These are phyloP conservation scores for Aspergillus diversus DNA, from an alignment of 495 filamentous ascomycete species.

Conservation along the genomic window DNA sequence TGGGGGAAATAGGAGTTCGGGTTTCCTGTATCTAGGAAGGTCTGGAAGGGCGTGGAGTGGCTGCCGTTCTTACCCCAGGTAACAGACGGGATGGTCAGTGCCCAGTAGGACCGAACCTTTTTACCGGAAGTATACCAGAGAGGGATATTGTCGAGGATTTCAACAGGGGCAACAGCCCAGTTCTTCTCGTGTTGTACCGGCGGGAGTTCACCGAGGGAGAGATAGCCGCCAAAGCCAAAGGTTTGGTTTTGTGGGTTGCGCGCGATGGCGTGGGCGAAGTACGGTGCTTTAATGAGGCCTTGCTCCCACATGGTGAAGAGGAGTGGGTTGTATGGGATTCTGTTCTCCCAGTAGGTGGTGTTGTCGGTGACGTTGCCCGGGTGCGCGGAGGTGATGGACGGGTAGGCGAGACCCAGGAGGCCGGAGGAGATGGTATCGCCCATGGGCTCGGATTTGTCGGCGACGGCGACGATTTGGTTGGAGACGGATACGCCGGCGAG, in stretches of 20 bases:
- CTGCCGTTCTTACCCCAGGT: slow-evolving; percentile 20
- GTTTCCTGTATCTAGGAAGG: slow-evolving; percentile 46
- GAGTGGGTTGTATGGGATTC: slow-evolving; percentile 55
- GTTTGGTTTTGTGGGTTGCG: slow-evolving; percentile 22
- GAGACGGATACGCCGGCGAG: slow-evolving; percentile 54
- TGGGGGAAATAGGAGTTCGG: slow-evolving; percentile 45
- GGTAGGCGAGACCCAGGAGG: slow-evolving; percentile 62
- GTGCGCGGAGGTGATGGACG: slow-evolving; percentile 32
- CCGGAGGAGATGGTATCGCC: slow-evolving; percentile 51
- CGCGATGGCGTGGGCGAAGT: slow-evolving; percentile 52
- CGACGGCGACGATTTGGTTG: slow-evolving; percentile 55
- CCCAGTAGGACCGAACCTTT: neutral
- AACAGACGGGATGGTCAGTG: neutral
- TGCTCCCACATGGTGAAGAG: slow-evolving; percentile 60
- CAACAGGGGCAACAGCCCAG: slow-evolving; percentile 46
- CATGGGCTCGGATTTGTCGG: slow-evolving; percentile 48
- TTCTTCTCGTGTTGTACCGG: slow-evolving; percentile 35
- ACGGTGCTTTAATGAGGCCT: slow-evolving; percentile 46
- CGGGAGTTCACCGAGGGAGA: slow-evolving; percentile 60
- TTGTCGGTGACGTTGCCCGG: slow-evolving; percentile 35
- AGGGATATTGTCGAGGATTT: slow-evolving; percentile 40
- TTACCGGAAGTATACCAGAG: slow-evolving; percentile 9
- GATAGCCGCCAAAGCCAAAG: slow-evolving; percentile 30
- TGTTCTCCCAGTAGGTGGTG: slow-evolving; percentile 27
- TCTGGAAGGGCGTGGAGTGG: slow-evolving; percentile 16